These are phyloP conservation scores for Chernovozyma aurita DNA, from an alignment of 1,139 yeast species.

Conservation along the genomic window DNA sequence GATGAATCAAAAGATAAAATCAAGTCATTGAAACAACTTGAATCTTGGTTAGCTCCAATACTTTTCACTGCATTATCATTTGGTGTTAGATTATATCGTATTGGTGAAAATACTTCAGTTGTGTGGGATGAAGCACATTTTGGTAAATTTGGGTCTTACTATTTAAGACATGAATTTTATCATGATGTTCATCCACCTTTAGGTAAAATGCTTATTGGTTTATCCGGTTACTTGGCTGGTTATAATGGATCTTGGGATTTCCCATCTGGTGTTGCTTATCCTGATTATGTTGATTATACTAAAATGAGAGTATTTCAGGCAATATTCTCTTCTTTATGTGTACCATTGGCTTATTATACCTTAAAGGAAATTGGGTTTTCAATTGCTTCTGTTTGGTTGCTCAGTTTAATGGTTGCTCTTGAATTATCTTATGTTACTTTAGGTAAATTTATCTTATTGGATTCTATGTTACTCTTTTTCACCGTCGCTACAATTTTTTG, in stretches of 20 bases:
- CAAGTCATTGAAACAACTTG: slow-evolving; percentile 28
- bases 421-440: slow-evolving; percentile 86
- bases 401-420: slow-evolving; percentile 78
- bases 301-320: slow-evolving; percentile 95
- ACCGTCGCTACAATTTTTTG: slow-evolving; percentile 80
- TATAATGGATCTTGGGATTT: slow-evolving; percentile 95
- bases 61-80: slow-evolving; percentile 46
- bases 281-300: slow-evolving; percentile 81
- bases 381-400: slow-evolving; percentile 80
- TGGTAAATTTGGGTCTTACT: slow-evolving; percentile 93
- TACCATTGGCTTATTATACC: slow-evolving; percentile 91
- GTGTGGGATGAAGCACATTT: slow-evolving; percentile 75
- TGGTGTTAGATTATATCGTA: slow-evolving; percentile 49
- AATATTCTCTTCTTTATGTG: slow-evolving; percentile 80
- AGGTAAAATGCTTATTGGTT: slow-evolving; percentile 94
- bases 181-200: slow-evolving; percentile 99
- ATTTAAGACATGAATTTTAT: slow-evolving; percentile 87
- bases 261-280: slow-evolving; percentile 81
- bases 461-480: slow-evolving; percentile 92
- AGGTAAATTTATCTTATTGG: slow-evolving; percentile 88
- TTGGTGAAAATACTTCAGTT: slow-evolving; percentile 46
- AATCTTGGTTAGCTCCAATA: slow-evolving; percentile 40
- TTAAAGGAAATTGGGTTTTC: slow-evolving; percentile 82
- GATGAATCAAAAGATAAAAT: slow-evolving; percentile 29
- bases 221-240: slow-evolving; percentile 91